Evolutionary conservation across 768 basidiomycete genomes (phyloP).

Genomic region (Neoboletus subvelutipes): DNA sequence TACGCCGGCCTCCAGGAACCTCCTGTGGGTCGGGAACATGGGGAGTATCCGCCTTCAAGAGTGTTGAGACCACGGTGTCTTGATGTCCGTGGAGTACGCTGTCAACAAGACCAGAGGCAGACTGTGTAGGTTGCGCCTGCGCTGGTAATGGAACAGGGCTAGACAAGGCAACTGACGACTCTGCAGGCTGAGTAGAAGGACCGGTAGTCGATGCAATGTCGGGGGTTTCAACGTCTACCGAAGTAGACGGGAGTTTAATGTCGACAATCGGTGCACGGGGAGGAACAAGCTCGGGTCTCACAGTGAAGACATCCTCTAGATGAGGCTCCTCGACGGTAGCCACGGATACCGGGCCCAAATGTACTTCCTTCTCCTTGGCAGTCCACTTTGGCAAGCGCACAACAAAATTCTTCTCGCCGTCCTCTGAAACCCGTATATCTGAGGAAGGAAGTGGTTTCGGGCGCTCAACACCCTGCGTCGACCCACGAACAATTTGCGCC

Average conservation of each 20-base stretch:
- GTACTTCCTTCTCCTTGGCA: conserved; percentile 36
- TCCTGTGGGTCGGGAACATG: conserved; percentile 23
- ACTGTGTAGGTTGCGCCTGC: conserved; percentile 13
- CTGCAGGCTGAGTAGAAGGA: conserved; percentile 12
- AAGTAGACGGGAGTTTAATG: conserved; percentile 31
- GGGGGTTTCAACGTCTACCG: conserved; percentile 9
- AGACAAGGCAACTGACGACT: conserved; percentile 8
- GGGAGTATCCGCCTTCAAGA: conserved; percentile 32
- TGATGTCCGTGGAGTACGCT: conserved; percentile 29
- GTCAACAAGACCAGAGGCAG: conserved; percentile 12
- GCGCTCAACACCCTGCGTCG: conserved; percentile 10
- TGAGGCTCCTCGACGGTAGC: conserved; percentile 38
- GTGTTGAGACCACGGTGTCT: conserved; percentile 23
- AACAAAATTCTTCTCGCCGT: conserved; percentile 45
- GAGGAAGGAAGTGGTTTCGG: conserved; percentile 19
- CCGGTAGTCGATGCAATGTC: conserved; percentile 3
- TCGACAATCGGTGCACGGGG: conserved; percentile 26
- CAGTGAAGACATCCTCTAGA: conserved; percentile 57
- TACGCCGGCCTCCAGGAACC: conserved; percentile 22
- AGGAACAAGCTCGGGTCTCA: conserved; percentile 48
- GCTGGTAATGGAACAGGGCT: conserved; percentile 7
- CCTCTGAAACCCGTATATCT: conserved; percentile 35
- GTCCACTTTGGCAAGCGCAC: conserved; percentile 54
- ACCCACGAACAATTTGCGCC: conserved; percentile 44
- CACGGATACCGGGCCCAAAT: conserved; percentile 9